Conservation (phyloP, 192 early-diverging fungal genomes). For the Haplosporangium gracile region DNA sequence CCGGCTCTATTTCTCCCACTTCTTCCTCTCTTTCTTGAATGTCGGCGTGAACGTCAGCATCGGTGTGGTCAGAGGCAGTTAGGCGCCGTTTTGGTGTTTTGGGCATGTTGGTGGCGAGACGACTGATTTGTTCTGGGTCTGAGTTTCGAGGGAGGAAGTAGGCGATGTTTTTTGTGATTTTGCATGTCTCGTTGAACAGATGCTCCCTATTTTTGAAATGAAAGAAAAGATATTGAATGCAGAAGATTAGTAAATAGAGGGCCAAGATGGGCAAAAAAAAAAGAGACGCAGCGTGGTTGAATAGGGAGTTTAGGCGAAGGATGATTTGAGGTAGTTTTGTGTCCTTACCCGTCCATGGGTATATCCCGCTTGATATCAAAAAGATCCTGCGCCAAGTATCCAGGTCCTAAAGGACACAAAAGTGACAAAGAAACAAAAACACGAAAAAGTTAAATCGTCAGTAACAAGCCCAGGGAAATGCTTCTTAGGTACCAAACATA, state of each 20-base stretch:
- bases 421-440: not conserved
- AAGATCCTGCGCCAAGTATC: constrained; percentile 69
- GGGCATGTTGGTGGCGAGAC: constrained; percentile 48
- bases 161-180: constrained; percentile 82
- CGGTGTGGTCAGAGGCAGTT: not conserved
- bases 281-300: not conserved
- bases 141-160: constrained; percentile 91
- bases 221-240: constrained; percentile 30
- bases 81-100: not conserved
- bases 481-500: not conserved
- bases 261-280: constrained; percentile 2
- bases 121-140: constrained; percentile 74
- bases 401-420: constrained; percentile 63
- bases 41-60: not conserved
- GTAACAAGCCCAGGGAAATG: not conserved
- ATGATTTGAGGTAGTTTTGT: not conserved
- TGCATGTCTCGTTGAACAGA: constrained; percentile 72
- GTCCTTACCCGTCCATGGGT: constrained; percentile 76
- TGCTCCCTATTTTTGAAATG: constrained; percentile 60
- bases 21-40: not conserved
- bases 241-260: not conserved
- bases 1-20: constrained; percentile 51
- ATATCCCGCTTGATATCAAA: constrained; percentile 83
- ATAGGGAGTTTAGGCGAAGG: not conserved
- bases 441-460: not conserved